These are phyloP conservation scores for Blattamonas nauphoetae DNA, from an alignment of 78 protist genomes.

Conservation along the genomic window DNA sequence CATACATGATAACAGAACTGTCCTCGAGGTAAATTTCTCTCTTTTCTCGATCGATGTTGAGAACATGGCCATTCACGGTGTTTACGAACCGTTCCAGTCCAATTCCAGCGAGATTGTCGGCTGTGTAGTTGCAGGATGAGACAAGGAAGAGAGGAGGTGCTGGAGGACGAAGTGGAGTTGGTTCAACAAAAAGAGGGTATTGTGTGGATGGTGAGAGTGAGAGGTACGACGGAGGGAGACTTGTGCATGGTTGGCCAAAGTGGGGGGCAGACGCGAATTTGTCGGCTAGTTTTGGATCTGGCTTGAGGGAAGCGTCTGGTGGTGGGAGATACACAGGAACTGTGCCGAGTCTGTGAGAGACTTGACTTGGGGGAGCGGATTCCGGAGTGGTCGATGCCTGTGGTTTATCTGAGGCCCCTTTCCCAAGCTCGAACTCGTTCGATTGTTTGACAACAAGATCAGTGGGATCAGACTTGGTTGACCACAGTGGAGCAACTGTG, in stretches of 20 bases:
- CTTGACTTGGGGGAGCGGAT: not conserved
- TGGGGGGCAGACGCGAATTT: too few relatives aligned
- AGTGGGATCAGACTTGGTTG: not conserved
- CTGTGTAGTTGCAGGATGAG: not conserved
- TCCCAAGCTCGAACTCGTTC: not conserved
- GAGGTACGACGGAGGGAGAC: not conserved
- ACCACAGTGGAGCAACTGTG: not conserved
- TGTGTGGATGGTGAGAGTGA: not conserved
- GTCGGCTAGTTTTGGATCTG: not conserved
- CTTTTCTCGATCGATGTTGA: constrained; percentile 16
- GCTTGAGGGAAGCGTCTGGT: not conserved
- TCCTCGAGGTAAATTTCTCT: not conserved
- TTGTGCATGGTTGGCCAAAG: not conserved
- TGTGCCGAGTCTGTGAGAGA: not conserved
- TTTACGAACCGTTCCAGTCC: not conserved
- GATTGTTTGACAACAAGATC: too few relatives aligned
- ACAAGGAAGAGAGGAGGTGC: not conserved
- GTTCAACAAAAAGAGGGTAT: not conserved
- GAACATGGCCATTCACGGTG: not conserved
- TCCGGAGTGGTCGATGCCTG: not conserved
- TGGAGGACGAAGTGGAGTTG: not conserved
- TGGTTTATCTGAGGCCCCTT: not conserved
- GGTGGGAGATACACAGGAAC: not conserved
- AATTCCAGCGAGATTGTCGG: not conserved
- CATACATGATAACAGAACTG: constrained; percentile 15